phyloP scores from a whole-genome alignment of 2,329 filamentous ascomycete genomes.

The Aspergillus sp. region DNA sequence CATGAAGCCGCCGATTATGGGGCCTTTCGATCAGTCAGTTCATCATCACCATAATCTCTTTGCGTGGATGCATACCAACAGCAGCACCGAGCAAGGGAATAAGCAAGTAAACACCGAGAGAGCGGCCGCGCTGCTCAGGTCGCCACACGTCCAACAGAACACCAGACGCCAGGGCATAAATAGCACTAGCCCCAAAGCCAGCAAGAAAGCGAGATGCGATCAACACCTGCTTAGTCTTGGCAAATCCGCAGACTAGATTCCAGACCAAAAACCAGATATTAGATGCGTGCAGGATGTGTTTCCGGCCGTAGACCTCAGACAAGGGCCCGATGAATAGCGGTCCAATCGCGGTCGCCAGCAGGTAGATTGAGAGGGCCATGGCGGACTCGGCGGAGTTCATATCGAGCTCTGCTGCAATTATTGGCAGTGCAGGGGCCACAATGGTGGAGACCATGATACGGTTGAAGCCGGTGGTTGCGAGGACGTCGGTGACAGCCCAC shows the following conservation, averaged over 20 bases:
- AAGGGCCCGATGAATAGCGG: conserved; percentile 5
- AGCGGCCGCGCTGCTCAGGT: conserved; percentile 2
- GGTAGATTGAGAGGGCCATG: conserved; percentile 7
- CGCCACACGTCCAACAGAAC: conserved; percentile 5
- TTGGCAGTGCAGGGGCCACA: conserved; percentile 3
- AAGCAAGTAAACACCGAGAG: neutral
- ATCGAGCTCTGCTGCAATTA: conserved; percentile 1
- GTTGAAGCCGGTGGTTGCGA: conserved; percentile 5
- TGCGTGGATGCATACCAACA: conserved; percentile 25
- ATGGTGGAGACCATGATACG: conserved; percentile 10
- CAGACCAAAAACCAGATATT: conserved; percentile 11
- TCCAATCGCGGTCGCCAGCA: conserved; percentile 6
- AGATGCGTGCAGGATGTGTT: conserved; percentile 1
- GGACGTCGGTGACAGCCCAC: conserved; percentile 4
- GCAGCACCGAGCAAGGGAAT: conserved; percentile 1
- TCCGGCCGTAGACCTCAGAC: conserved; percentile 8
- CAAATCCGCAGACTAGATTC: conserved; percentile 8
- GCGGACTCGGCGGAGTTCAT: conserved; percentile 5
- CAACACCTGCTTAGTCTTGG: neutral
- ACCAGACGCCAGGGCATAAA: neutral
- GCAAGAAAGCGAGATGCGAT: conserved; percentile 6
- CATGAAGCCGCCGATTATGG: conserved; percentile 63
- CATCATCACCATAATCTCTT: too few relatives aligned
- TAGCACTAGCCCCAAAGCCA: conserved; percentile 6
- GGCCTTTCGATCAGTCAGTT: conserved; percentile 38